Evolutionary conservation across 2,329 filamentous ascomycete genomes (phyloP), one percentile per base, ranked within the genome.

Genomic region (Sordariomycetes sp.): DNA sequence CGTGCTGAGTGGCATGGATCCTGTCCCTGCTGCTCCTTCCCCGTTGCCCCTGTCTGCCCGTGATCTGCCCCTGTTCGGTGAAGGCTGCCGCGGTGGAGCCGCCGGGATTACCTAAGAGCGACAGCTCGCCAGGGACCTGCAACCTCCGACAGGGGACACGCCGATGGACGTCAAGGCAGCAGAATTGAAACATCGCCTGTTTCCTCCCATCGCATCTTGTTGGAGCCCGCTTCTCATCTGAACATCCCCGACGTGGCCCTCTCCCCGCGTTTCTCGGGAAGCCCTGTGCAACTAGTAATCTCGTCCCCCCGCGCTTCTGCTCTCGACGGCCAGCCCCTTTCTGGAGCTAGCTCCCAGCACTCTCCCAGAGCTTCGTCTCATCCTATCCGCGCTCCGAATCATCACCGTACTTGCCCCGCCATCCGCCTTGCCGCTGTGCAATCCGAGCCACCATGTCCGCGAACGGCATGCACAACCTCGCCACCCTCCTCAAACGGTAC

Each of bases 401-500:
- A 46, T n/a, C 18, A 18, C 40, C 40, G 40, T 18, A n/a, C n/a
- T n/a, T 16, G 40, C 18, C 16, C n/a, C 18, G 40, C 14, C 11
- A 46, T 46, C 40, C 40, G 14, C 7, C 14, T 6, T 46, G 16
- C 40, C 7, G 6, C 40, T 24, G 8, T 22, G 3, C 20, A 24
- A 20, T 20, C 43, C 22, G 22, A 50, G n/a, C 3, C 20, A 73
- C 61, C 62, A 92, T 92, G 88, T 83, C 87, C 64, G 76, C 85
- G 62, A 89, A 82, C 74, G 89, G 91, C 68, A 97, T 97, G 90
- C 87, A 97, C 75, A 97, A 96, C 71, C 78, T 99, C 62, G 95
- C 91, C 40, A 99, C 94, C 58, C 83, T 99, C 68, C 97, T 99
- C 78, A 99, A 99, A 82, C 86, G 94, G 94, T 97, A 82, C 66